Base-by-base conservation (phyloP, 2,329 filamentous ascomycete genomes). In the Epichloe coenophiala region DNA sequence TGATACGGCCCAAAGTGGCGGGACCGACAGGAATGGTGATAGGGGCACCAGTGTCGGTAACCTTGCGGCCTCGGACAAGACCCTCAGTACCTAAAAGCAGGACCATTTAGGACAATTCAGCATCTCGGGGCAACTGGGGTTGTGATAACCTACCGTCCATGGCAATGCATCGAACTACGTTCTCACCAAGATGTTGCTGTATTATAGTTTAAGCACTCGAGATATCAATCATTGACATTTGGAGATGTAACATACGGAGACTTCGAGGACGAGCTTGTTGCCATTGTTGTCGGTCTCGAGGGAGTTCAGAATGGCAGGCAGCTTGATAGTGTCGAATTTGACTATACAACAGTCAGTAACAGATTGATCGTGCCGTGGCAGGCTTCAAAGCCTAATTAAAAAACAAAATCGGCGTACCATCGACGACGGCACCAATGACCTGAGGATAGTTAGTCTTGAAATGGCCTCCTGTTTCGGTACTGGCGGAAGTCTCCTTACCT, bases 151-250 rank as follows among this genome's bases (percentile, higher is more conserved):
- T 83, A 94, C 91, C 93, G 76, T 98, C 93, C 93, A 98, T 98
- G 76, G 93, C 93, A 95, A 98, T 98, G 75, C 88, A 95, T 74
- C 93, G 85, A 72, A 98, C 93, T 70, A 96, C 88, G 80, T 88
- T 95, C 80, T 98, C 88, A 78, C 93, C 93, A 74, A 98, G 77
- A 83, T 97, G 93, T 96, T 98, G 93, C 89, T 96, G 61, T 54
- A 48, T 13, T 55, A 39, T 57, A 60, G 69, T 55, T 35, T 40
- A 40, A 31, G 21, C 21, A 43, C 35, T 51, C 53, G n/a, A 39
- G 6, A 6, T 49, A 39, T 43, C 35, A 51, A 41, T 48, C 50
- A 49, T 39, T 6, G n/a, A 15, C 42, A 4, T 43, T 21, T 31
- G 27, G 6, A 13, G 11, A 21, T 21, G 21, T 12, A 55, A 66